Evolutionary conservation across 2,329 filamentous ascomycete species (phyloP), one percentile per base, ranked within the genome.

Genomic region (Grosmannia serpens): DNA sequence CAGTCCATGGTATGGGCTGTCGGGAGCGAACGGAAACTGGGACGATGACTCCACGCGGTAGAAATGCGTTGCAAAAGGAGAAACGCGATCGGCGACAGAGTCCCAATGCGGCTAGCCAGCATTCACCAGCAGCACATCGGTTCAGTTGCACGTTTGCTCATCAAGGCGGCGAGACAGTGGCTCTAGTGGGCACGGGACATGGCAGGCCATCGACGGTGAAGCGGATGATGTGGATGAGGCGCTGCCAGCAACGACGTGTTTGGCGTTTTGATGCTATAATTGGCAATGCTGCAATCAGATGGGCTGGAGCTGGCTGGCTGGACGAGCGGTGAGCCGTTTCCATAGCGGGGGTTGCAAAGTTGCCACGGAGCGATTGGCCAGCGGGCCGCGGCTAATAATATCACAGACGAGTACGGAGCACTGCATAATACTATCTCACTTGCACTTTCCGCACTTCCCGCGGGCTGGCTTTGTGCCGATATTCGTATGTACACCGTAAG

Each of bases 1-100:
- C 62, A 66, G 22, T 66, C 64, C 61, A 67, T 64, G 15, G 41
- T 38, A 27, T 27, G 7, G 9, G 33, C 6, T 33, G 26, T 44
- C 6, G 55, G 35, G n/a, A 31, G 15, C 35, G 17, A 38, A 38
- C 17, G 13, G 35, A 15, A 33, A 53, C 26, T 29, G 53, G 47
- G 35, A 29, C 26, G 29, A 49, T 20, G n/a, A 24, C 38, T 20
- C 24, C 24, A 31, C 20, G 27, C 44, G 22, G 20, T 8, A 11
- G 10, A 46, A 24, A 22, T 7, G 8, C 13, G 29, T n/a, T 4
- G 41, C 26, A 10, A 29, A 49, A 24, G 20, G 33, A 26, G 24
- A 54, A 15, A 29, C 26, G 24, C 24, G 26, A 50, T 50, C 15
- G 9, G 26, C 24, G 3, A n/a, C 26, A 17, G 7, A 11, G 26